Conservation (phyloP, 331 rosid genomes). For the Arachis monticola region DNA sequence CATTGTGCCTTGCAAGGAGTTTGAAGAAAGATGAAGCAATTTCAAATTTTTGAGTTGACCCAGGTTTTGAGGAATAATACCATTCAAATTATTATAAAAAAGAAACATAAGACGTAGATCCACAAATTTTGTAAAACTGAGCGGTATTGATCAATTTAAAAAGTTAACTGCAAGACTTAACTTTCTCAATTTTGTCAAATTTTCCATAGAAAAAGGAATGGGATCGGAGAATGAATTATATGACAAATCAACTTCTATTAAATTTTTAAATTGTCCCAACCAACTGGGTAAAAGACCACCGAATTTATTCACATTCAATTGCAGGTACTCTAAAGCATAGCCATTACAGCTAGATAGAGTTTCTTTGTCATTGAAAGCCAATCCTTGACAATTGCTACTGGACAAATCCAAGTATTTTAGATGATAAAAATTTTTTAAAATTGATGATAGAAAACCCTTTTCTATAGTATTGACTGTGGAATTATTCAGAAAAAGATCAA, state of each 20-base stretch:
- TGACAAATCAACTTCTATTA: neutral
- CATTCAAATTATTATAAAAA: no score
- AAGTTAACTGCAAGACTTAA: no score
- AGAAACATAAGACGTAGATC: no score
- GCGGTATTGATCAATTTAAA: no score
- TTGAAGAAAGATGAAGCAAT: no score
- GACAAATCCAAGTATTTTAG: constrained; percentile 19
- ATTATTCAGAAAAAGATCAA: neutral
- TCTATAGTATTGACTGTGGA: neutral
- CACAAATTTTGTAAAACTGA: no score
- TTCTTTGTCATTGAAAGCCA: neutral
- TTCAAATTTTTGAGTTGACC: no score
- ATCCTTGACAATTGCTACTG: neutral
- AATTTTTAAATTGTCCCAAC: constrained; percentile 33
- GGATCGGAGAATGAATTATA: neutral
- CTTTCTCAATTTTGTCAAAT: no score
- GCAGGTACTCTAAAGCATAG: neutral
- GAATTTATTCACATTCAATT: constrained; percentile 20
- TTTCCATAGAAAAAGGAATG: no score
- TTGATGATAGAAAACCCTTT: constrained; percentile 1
- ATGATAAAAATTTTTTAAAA: constrained; percentile 11
- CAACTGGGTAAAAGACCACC: constrained; percentile 35
- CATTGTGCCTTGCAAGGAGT: no score
- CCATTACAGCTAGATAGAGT: neutral
- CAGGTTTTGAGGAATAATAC: no score